A percentile compares a stretch with the other conserved stretches of the same genome.
Conservation (phyloP, 768 basidiomycete genomes). For the Pholiota microspora region DNA sequence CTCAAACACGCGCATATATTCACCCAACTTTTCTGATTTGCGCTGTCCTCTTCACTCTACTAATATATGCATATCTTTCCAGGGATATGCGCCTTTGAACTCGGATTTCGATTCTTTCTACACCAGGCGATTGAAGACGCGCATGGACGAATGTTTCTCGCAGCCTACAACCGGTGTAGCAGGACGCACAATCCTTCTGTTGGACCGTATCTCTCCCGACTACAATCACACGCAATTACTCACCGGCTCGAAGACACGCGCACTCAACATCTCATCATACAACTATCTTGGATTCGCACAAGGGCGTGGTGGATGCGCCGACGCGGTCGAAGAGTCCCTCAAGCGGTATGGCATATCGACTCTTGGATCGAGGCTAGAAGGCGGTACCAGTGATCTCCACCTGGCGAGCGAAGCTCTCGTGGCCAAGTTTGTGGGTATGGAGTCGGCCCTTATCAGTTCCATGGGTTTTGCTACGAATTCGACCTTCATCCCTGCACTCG, state of each 20-base stretch:
- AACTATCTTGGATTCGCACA: constrained; percentile 99
- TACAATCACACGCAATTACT: constrained; percentile 75
- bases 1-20: too few relatives aligned
- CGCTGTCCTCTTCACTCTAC: too few relatives aligned
- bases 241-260: constrained; percentile 81
- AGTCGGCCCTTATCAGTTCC: constrained; percentile 86
- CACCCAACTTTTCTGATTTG: too few relatives aligned
- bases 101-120: constrained; percentile 99
- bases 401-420: constrained; percentile 79
- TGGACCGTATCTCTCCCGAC: constrained; percentile 83
- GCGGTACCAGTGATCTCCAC: constrained; percentile 87
- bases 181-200: constrained; percentile 84
- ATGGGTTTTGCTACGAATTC: constrained; percentile 99
- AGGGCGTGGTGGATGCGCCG: constrained; percentile 88
- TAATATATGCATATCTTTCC: too few relatives aligned
- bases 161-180: constrained; percentile 94
- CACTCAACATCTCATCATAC: constrained; percentile 96
- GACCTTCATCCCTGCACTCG: constrained; percentile 88
- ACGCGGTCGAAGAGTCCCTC: constrained; percentile 86
- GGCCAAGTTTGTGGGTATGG: constrained; percentile 85
- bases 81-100: constrained; percentile 97
- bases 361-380: constrained; percentile 77
- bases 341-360: constrained; percentile 77
- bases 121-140: constrained; percentile 90
- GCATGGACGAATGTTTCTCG: constrained; percentile 94